Conservation (phyloP, 305 asterid species). For the Solanum hybrid region DNA sequence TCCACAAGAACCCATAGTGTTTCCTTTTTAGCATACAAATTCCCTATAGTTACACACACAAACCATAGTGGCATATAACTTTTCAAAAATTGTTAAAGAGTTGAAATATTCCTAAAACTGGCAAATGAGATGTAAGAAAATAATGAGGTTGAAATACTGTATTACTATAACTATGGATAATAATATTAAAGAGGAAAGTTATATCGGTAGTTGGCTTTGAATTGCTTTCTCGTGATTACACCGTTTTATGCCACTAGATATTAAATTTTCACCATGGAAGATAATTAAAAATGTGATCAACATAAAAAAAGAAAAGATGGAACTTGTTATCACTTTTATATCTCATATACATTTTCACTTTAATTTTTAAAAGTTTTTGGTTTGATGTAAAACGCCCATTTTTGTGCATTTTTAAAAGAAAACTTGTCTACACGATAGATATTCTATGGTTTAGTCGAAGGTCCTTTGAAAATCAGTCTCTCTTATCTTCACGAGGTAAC, state of each 20-base stretch:
- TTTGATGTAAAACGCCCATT: background rate
- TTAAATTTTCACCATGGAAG: background rate
- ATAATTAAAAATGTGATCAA: background rate
- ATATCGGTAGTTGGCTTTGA: background rate
- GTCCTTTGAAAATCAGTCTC: no score
- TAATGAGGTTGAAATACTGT: background rate
- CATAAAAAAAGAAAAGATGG: background rate
- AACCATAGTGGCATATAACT: background rate
- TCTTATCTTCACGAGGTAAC: no score
- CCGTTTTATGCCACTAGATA: background rate
- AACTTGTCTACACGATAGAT: no score
- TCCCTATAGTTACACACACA: background rate
- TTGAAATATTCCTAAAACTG: background rate
- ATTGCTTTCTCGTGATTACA: background rate
- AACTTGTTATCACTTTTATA: background rate
- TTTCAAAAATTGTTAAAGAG: background rate
- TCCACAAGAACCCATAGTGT: constrained; percentile 66
- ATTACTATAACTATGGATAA: background rate
- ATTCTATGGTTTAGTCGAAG: no score
- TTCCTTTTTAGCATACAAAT: constrained; percentile 6
- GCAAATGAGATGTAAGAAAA: background rate
- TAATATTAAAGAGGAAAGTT: background rate
- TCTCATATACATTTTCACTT: background rate
- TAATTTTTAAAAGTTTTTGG: background rate
- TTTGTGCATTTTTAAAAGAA: no score